Evolutionary conservation across 1,284 basidiomycete species (phyloP), one percentile per base, ranked within the genome.

Genomic region (Pseudozyma flocculosa): DNA sequence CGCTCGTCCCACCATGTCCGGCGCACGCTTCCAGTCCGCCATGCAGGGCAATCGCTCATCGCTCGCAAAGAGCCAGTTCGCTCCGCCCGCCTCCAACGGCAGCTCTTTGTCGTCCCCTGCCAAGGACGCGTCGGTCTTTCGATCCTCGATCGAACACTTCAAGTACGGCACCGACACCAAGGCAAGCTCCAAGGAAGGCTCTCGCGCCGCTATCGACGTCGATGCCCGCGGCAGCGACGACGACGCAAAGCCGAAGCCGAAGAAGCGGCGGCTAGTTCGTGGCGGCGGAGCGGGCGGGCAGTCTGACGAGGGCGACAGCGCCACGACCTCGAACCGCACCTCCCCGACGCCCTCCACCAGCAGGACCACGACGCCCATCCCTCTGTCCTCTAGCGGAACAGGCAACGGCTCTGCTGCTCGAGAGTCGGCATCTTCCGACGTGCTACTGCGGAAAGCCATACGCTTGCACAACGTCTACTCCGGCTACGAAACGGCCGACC

Each of bases 131-230:
- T 38, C 24, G 14, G 45, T 48, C 11, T 65, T 65, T 19, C 37
- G 46, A 10, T 57, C 57, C 18, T 54, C 45, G 13, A 48, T 65
- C 23, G 57, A 65, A 23, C 57, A 61, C 21, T 65, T 57, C 54
- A 56, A 50, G 40, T 65, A 57, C 30, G 46, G 40, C 22, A 44
- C 39, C 36, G 43, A n/a, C 29, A 32, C 26, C 26, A 29, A 29
- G 26, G 7, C 26, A 5, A 29, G 11, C 26, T 29, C 26, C 26
- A 29, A 29, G 26, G 7, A 5, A 5, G 11, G 11, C 26, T 29
- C 26, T 11, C 26, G 26, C 26, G 11, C 7, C 11, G 26, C 26
- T 11, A 29, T 29, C 37, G 37, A 38, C 37, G 15, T 21, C 19
- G 37, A 38, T 38, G 5, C 37, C 5, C 37, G 4, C 37, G 37